These are phyloP conservation scores for Rhizomucor miehei DNA, from an alignment of 371 early-diverging fungal species.

Conservation along the genomic window DNA sequence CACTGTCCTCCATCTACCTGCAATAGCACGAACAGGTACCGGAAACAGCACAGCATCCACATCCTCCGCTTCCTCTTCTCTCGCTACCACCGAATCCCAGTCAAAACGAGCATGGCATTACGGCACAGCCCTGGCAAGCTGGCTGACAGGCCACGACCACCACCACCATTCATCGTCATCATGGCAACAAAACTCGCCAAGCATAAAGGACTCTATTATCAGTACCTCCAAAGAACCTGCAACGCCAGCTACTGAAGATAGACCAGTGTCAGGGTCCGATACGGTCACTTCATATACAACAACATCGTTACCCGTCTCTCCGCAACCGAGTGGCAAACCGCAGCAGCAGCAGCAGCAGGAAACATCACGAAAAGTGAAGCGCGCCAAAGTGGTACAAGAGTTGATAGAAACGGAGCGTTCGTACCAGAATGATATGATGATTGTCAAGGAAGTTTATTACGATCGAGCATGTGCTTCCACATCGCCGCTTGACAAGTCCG, in stretches of 20 bases:
- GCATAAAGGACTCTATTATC: slow-evolving; percentile 19
- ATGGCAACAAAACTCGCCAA: slow-evolving; percentile 9
- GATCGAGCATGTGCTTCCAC: slow-evolving; percentile 47
- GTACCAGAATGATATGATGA: slow-evolving; percentile 69
- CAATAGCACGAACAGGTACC: slow-evolving; percentile 12
- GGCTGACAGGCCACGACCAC: slow-evolving; percentile 17
- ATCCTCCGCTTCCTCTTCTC: slow-evolving; percentile 19
- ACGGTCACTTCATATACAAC: slow-evolving; percentile 4
- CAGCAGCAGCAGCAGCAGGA: slow-evolving; percentile 1
- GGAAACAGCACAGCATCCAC: slow-evolving; percentile 23
- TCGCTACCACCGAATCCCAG: slow-evolving; percentile 10
- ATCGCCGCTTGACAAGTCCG: slow-evolving; percentile 44
- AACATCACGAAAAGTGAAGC: slow-evolving; percentile 18
- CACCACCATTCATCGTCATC: slow-evolving; percentile 1
- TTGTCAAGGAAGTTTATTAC: slow-evolving; percentile 58
- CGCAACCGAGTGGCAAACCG: slow-evolving; percentile 14
- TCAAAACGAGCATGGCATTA: slow-evolving; percentile 22
- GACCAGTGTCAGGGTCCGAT: slow-evolving; percentile 4
- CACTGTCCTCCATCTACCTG: slow-evolving; percentile 13
- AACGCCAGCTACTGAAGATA: slow-evolving; percentile 1
- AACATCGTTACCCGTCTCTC: slow-evolving; percentile 12
- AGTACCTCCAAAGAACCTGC: slow-evolving; percentile 16
- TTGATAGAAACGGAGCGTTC: slow-evolving; percentile 67
- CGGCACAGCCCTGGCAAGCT: slow-evolving; percentile 16
- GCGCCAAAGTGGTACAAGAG: slow-evolving; percentile 58